These are phyloP conservation scores for Pyrus hybrid DNA, from an alignment of 331 rosid species.

Conservation along the genomic window DNA sequence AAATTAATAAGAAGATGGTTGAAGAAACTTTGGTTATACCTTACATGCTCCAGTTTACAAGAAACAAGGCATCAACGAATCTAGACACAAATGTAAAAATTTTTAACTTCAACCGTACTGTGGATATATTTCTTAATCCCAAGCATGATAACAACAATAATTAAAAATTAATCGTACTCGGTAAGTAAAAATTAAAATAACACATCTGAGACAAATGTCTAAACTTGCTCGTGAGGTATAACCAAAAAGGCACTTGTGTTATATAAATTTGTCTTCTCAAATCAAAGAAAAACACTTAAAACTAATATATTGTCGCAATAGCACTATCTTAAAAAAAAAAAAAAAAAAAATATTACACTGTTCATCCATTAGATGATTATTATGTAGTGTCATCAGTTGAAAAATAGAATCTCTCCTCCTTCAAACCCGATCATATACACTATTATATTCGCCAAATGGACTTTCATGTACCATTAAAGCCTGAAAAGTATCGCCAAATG, in stretches of 20 bases:
- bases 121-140: neutral
- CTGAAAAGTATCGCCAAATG: too few species aligned
- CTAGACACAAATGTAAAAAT: neutral
- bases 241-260: neutral
- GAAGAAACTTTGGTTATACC: neutral
- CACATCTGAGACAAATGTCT: neutral
- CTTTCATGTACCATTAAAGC: too few species aligned
- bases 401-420: too few species aligned
- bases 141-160: neutral
- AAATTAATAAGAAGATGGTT: neutral
- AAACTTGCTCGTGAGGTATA: neutral
- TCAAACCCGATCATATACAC: too few species aligned
- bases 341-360: too few species aligned
- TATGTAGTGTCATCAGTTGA: too few species aligned
- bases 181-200: neutral
- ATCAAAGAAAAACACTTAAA: neutral
- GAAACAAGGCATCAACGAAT: neutral
- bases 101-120: neutral
- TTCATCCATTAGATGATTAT: too few species aligned
- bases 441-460: too few species aligned
- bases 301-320: too few species aligned
- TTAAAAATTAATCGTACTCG: neutral
- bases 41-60: neutral
- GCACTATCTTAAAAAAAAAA: too few species aligned
- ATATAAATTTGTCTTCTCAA: too few species aligned